Conservation (phyloP, 164 flowering plant species). For the Nymphaea thermarum region DNA sequence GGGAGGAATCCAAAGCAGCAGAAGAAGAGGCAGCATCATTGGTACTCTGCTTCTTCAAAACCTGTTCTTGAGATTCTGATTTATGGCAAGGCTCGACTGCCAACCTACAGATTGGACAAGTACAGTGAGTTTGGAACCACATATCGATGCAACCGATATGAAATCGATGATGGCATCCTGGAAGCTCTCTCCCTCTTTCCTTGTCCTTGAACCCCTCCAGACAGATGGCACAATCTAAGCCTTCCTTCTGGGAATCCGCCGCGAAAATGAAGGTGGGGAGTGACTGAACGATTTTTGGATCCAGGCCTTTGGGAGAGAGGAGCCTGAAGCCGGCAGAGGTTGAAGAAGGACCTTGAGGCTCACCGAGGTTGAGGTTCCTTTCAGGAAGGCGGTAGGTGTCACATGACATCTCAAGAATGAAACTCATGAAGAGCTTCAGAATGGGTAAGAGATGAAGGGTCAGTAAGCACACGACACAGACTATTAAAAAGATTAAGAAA, state of each 20-base stretch:
- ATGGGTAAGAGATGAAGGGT: background rate
- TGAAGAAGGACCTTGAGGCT: background rate
- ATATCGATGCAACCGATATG: slow-evolving; percentile 59
- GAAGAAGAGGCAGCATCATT: background rate
- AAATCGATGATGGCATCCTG: slow-evolving; percentile 49
- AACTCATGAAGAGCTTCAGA: background rate
- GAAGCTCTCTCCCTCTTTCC: slow-evolving; percentile 40
- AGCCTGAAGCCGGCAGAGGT: background rate
- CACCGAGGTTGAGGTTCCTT: too few relatives aligned
- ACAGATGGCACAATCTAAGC: slow-evolving; percentile 54
- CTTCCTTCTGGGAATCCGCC: background rate
- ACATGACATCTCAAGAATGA: background rate
- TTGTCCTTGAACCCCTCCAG: slow-evolving; percentile 43
- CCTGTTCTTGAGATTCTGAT: background rate
- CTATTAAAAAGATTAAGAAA: background rate
- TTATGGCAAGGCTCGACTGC: background rate
- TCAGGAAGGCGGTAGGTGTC: background rate
- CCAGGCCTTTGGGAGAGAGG: background rate
- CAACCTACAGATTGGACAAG: slow-evolving; percentile 58
- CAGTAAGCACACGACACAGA: background rate
- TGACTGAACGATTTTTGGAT: background rate
- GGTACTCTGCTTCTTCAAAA: background rate
- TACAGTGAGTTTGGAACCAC: slow-evolving; percentile 75
- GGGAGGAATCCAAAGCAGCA: background rate
- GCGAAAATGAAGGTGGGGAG: background rate